Percentiles rank a stretch among this genome's conserved stretches.
Evolutionary conservation across 371 early-diverging fungal genomes (phyloP).

Genomic region (Apophysomyces sp.): DNA sequence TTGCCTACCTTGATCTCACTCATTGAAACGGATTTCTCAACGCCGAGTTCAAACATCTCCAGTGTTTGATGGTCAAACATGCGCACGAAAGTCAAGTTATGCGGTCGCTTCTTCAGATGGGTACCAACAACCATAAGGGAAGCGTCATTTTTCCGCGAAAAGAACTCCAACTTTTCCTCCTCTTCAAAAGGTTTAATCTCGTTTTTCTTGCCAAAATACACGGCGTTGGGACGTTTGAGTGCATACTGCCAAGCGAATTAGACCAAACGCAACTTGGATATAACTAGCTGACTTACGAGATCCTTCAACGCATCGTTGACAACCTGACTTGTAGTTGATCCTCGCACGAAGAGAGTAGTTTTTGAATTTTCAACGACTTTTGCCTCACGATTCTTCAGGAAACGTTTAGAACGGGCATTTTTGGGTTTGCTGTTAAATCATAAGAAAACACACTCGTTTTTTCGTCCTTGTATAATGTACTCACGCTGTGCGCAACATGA

Average conservation of each 20-base stretch:
- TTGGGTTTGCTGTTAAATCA: slow-evolving; percentile 67
- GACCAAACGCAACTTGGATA: too few species aligned
- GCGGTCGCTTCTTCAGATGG: slow-evolving; percentile 96
- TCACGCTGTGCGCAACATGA: slow-evolving; percentile 54
- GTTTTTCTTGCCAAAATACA: slow-evolving; percentile 91
- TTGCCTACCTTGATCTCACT: slow-evolving; percentile 72
- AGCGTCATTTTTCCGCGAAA: slow-evolving; percentile 93
- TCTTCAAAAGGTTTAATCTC: slow-evolving; percentile 97
- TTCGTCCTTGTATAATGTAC: slow-evolving; percentile 1
- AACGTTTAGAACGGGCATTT: slow-evolving; percentile 84
- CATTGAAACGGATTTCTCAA: slow-evolving; percentile 67
- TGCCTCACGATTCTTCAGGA: slow-evolving; percentile 85
- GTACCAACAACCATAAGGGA: slow-evolving; percentile 86
- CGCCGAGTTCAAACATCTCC: slow-evolving; percentile 95
- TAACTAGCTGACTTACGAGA: slow-evolving; percentile 57
- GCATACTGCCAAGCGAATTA: slow-evolving; percentile 59
- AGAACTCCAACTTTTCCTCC: slow-evolving; percentile 87
- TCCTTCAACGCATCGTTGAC: slow-evolving; percentile 86
- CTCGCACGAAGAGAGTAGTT: slow-evolving; percentile 84
- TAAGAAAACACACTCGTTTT: background rate
- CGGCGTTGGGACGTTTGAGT: slow-evolving; percentile 88
- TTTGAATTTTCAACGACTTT: slow-evolving; percentile 91
- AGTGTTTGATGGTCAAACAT: slow-evolving; percentile 91
- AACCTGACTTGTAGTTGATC: slow-evolving; percentile 84
- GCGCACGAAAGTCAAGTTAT: slow-evolving; percentile 88